Conservation (phyloP, 768 basidiomycete genomes). For the Suillus weaverae region DNA sequence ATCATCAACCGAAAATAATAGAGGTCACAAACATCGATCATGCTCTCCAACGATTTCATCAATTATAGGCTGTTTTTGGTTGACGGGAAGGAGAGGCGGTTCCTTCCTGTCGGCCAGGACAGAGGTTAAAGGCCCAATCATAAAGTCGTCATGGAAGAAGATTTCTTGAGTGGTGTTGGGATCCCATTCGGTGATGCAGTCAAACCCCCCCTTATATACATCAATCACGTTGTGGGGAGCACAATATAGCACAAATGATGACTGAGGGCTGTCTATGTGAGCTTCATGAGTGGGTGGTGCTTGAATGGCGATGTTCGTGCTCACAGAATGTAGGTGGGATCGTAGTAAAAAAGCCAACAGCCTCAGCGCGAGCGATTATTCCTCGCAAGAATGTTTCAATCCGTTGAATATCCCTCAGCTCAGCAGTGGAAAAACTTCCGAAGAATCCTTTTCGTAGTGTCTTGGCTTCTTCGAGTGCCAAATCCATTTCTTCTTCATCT, state of each 20-base stretch:
- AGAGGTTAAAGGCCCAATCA: background rate
- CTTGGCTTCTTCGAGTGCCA: conserved; percentile 8
- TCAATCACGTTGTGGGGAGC: background rate
- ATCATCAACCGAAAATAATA: background rate
- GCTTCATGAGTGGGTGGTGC: background rate
- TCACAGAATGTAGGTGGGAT: background rate
- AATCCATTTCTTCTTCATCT: background rate
- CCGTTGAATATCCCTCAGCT: conserved; percentile 23
- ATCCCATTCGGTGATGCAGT: background rate
- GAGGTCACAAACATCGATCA: conserved; percentile 23
- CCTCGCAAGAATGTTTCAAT: conserved; percentile 23
- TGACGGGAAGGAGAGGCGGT: background rate
- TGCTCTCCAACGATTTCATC: conserved; percentile 16
- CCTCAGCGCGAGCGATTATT: conserved; percentile 3
- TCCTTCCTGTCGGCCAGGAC: background rate
- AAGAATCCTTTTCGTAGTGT: conserved; percentile 15
- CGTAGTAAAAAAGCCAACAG: background rate
- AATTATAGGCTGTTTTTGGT: conserved; percentile 20
- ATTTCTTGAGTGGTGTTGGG: background rate
- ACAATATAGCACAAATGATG: background rate
- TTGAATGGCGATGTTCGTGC: background rate
- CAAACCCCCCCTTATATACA: background rate
- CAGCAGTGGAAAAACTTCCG: conserved; percentile 11
- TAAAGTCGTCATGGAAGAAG: background rate
- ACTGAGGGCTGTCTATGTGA: background rate